Evolutionary conservation across 225 moss, liverwort and hornwort genomes (phyloP), one percentile per base, ranked within the genome.

Genomic region (Polytrichum formosum): DNA sequence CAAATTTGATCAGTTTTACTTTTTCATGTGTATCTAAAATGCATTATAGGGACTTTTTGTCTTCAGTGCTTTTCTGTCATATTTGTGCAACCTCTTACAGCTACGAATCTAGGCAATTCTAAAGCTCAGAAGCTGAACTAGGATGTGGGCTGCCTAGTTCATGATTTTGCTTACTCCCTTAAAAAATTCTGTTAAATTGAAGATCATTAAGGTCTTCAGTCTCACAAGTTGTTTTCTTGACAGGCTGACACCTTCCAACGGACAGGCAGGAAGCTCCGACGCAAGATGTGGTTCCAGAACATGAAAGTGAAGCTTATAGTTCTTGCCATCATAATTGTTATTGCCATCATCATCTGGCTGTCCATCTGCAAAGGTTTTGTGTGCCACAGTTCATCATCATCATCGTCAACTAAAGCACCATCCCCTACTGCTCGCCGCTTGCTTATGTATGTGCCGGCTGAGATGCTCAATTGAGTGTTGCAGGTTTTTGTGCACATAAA

Each of bases 251-350:
- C 82, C 76, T 88, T 88, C 56, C 83, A 80, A 74, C 79, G 83
- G 10, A 83, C 83, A 75, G 89, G 86, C 64, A 88, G 67, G 30
- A 85, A 88, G 62, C 82, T 88, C 13, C 74, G 88, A 26, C 85
- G 85, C 0, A 88, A 88, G 78, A 88, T 88, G 88, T 88, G 88
- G 88, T 85, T 88, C 9, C 88, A 88, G 77, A 89, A 83, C 60
- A 85, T 88, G 82, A 88, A 85, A 85, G 85, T 88, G 76, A 88
- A 88, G 67, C 82, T 88, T 20, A 88, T 88, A 7, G 88, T 88
- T 18, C 78, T 88, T 71, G 82, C 88, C 46, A 88, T 88, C 78
- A 88, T 88, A 66, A 85, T 88, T 30, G 88, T 85, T 30, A 80
- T 88, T 59, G 25, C 53, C 66, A 80, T 88, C 53, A 87, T 87